Evolutionary conservation across 345 rosid species (phyloP).

Genomic region (Clausena lansium): DNA sequence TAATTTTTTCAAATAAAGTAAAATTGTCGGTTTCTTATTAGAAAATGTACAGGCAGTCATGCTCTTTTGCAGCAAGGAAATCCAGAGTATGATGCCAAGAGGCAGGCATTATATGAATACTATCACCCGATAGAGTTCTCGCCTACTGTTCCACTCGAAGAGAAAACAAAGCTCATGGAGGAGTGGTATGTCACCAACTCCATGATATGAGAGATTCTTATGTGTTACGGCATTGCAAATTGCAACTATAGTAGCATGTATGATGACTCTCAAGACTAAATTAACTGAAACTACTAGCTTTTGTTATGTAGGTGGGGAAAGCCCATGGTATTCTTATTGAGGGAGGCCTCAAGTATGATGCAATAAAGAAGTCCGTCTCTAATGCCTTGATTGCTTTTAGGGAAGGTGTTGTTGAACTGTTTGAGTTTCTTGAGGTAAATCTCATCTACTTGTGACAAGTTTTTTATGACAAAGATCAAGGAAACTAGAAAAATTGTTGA

Average conservation of each 20-base stretch:
- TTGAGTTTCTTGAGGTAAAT: conserved; percentile 76
- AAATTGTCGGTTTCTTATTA: conserved; percentile 8
- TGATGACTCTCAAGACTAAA: neutral
- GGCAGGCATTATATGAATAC: conserved; percentile 57
- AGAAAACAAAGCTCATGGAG: conserved; percentile 93
- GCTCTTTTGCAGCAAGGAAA: conserved; percentile 80
- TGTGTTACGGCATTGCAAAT: neutral
- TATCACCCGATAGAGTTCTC: conserved; percentile 85
- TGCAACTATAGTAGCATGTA: neutral
- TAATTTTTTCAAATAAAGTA: conserved; percentile 5
- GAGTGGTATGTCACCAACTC: conserved; percentile 53
- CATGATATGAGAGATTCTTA: neutral
- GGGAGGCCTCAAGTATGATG: conserved; percentile 84
- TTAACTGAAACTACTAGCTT: conserved; percentile 2
- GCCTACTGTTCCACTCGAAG: conserved; percentile 57
- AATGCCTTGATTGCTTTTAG: conserved; percentile 67
- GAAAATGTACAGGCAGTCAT: conserved; percentile 60
- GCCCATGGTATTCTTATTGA: conserved; percentile 80
- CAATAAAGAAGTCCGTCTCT: conserved; percentile 65
- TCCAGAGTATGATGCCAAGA: conserved; percentile 67
- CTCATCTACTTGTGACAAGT: neutral
- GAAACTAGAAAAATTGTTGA: neutral
- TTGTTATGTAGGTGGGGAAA: conserved; percentile 69
- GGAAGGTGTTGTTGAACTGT: conserved; percentile 74
- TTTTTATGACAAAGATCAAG: conserved; percentile 1